A percentile compares a stretch with the other conserved stretches of the same genome.
Evolutionary conservation across 768 basidiomycete species (phyloP).

Genomic region (Panaeolus cyanescens): DNA sequence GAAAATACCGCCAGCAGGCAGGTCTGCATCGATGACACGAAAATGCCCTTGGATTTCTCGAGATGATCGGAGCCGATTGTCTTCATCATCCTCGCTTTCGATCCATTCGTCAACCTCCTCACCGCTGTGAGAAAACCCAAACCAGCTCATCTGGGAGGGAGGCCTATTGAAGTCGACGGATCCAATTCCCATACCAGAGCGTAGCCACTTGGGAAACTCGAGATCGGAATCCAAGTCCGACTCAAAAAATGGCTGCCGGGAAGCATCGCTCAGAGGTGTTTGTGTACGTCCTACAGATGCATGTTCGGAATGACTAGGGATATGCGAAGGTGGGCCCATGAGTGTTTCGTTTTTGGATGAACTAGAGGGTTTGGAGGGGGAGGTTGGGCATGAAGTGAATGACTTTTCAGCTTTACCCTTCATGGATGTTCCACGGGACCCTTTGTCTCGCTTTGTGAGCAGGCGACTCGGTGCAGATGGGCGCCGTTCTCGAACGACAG

Average conservation of each 20-base stretch:
- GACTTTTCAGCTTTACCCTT: neutral
- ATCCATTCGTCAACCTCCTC: conserved; percentile 6
- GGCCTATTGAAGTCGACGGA: conserved; percentile 42
- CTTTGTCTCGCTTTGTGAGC: neutral
- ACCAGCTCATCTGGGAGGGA: conserved; percentile 35
- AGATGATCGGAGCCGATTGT: neutral
- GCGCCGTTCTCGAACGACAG: conserved; percentile 12
- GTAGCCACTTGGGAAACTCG: conserved; percentile 7
- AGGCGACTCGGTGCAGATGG: conserved; percentile 25
- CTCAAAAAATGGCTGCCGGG: neutral
- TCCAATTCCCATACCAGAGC: conserved; percentile 24
- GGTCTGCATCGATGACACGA: neutral
- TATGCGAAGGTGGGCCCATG: neutral
- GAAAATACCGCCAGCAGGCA: conserved; percentile 5
- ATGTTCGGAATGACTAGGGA: neutral
- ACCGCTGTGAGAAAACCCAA: conserved; percentile 7
- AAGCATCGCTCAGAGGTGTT: neutral
- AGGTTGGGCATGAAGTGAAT: neutral
- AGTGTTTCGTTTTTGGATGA: neutral
- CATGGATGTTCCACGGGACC: neutral
- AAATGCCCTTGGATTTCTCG: neutral
- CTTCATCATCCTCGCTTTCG: conserved; percentile 11
- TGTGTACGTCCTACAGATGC: neutral
- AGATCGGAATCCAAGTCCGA: neutral
- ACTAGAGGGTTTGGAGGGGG: neutral